phyloP scores from a whole-genome alignment of 805 yeast genomes.

The Dipodascopsis uninucleata region DNA sequence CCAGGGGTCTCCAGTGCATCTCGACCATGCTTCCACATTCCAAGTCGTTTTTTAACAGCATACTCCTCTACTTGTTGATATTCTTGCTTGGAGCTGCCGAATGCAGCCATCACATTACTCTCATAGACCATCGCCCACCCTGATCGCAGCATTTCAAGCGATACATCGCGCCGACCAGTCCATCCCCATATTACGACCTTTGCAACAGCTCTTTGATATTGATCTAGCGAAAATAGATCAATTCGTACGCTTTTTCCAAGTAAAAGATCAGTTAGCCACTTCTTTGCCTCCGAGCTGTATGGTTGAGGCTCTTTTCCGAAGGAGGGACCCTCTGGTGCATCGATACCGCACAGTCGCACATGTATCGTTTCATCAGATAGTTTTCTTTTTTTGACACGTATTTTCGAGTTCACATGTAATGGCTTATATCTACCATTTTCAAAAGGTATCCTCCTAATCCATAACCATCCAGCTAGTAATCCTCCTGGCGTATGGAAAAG shows the following conservation, averaged over 20 bases:
- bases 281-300: slow-evolving; percentile 74
- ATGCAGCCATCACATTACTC: slow-evolving; percentile 74
- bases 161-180: slow-evolving; percentile 73
- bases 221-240: slow-evolving; percentile 79
- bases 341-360: slow-evolving; percentile 85
- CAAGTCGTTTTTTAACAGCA: slow-evolving; percentile 9
- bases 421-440: slow-evolving; percentile 8
- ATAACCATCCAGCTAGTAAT: slow-evolving; percentile 82
- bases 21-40: slow-evolving; percentile 23
- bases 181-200: slow-evolving; percentile 59
- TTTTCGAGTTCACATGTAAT: neutral
- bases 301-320: slow-evolving; percentile 94
- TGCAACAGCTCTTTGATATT: slow-evolving; percentile 76
- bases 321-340: slow-evolving; percentile 95
- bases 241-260: slow-evolving; percentile 66
- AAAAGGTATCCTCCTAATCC: slow-evolving; percentile 67
- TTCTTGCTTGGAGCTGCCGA: slow-evolving; percentile 42
- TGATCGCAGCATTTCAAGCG: slow-evolving; percentile 76
- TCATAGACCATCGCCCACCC: slow-evolving; percentile 91
- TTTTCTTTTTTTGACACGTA: slow-evolving; percentile 2
- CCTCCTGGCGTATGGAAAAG: slow-evolving; percentile 96
- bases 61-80: slow-evolving; percentile 5
- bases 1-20: slow-evolving; percentile 15
- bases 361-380: slow-evolving; percentile 67
- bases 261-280: slow-evolving; percentile 66